Evolutionary conservation across 441 rosid species (phyloP).

Genomic region (Adansonia gregorii): DNA sequence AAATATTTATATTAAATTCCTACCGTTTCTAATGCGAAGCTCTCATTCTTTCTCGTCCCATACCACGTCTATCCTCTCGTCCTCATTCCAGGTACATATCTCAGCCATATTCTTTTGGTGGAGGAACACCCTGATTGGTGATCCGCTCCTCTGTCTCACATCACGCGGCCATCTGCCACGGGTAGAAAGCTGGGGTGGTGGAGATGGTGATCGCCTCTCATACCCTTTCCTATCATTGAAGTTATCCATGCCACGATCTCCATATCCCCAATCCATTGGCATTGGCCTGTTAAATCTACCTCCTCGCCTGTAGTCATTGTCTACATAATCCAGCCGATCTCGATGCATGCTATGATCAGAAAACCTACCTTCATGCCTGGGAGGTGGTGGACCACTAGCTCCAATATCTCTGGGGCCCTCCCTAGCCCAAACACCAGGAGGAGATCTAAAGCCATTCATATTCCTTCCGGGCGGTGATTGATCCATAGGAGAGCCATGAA

Average conservation of each 20-base stretch:
- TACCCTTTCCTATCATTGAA: constrained; percentile 62
- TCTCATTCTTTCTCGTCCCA: constrained; percentile 58
- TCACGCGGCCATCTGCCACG: constrained; percentile 52
- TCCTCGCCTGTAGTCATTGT: constrained; percentile 57
- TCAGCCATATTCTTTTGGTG: constrained; percentile 6
- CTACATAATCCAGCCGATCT: constrained; percentile 56
- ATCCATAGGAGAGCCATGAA: neutral
- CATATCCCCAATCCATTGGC: constrained; percentile 57
- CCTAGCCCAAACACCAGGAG: constrained; percentile 21
- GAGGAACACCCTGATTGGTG: constrained; percentile 43
- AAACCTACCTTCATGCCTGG: constrained; percentile 68
- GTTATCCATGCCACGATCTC: constrained; percentile 60
- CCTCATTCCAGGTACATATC: constrained; percentile 46
- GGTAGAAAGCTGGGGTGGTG: constrained; percentile 43
- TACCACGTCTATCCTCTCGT: constrained; percentile 55
- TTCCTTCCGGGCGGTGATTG: constrained; percentile 31
- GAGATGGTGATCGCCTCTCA: constrained; percentile 53
- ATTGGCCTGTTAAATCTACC: constrained; percentile 61
- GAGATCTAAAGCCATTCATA: constrained; percentile 39
- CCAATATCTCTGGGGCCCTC: neutral
- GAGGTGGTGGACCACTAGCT: constrained; percentile 51
- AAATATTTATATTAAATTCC: neutral
- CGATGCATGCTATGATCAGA: constrained; percentile 55
- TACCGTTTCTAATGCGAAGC: constrained; percentile 43
- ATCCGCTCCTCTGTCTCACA: constrained; percentile 80